phyloP scores from a whole-genome alignment of 164 flowering plant genomes.

The Chimonanthus salicifolius region DNA sequence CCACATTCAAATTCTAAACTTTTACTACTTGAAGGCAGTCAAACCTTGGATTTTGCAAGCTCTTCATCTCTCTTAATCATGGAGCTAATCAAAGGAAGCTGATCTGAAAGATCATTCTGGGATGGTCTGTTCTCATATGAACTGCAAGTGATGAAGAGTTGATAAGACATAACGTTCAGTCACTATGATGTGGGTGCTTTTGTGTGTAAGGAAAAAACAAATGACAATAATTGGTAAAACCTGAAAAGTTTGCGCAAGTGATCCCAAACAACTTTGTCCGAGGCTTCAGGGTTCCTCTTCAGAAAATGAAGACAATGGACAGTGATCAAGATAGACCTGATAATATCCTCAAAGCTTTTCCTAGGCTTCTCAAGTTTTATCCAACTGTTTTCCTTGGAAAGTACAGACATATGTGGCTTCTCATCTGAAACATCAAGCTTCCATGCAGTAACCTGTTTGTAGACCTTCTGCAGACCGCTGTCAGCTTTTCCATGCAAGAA shows the following conservation, averaged over 20 bases:
- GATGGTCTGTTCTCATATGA: constrained; percentile 37
- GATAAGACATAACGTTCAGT: neutral
- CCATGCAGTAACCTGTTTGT: constrained; percentile 66
- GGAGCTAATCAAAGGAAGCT: constrained; percentile 29
- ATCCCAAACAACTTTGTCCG: constrained; percentile 55
- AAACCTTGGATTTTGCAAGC: constrained; percentile 40
- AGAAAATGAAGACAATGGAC: constrained; percentile 48
- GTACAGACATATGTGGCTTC: constrained; percentile 55
- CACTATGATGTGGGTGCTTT: neutral
- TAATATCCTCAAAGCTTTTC: constrained; percentile 44
- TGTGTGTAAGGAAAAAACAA: neutral
- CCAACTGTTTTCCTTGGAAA: constrained; percentile 55
- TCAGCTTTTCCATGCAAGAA: constrained; percentile 44
- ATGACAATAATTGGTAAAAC: constrained; percentile 20
- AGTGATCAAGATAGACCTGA: constrained; percentile 53
- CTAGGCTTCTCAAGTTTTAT: constrained; percentile 66
- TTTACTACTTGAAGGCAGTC: neutral
- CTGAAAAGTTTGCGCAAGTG: constrained; percentile 49
- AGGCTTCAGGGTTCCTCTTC: constrained; percentile 38
- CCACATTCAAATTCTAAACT: neutral
- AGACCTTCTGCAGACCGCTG: constrained; percentile 41
- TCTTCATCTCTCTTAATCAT: constrained; percentile 35
- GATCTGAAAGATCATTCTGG: constrained; percentile 40
- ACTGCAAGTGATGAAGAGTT: constrained; percentile 26
- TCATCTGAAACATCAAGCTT: constrained; percentile 45